Base-by-base conservation (phyloP, 371 early-diverging fungal genomes). In the Sporodiniella umbellata region DNA sequence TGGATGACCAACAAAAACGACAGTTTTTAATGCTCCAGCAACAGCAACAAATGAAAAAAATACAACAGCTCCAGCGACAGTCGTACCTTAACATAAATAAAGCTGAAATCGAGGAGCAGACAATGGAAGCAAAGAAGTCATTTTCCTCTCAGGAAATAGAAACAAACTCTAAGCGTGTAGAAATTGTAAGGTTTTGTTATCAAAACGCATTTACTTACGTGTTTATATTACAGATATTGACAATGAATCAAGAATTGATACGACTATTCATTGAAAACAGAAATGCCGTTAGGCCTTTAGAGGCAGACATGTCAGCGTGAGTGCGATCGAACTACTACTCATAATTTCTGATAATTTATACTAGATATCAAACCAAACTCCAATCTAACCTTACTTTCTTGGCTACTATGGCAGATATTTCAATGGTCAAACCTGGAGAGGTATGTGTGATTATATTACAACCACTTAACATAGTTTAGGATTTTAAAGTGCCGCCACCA, bases 341-440 rank as follows among this genome's bases (percentile, higher is more conserved):
- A n/a, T n/a, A n/a, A n/a, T n/a, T n/a, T n/a, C n/a, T n/a, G n/a
- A n/a, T n/a, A n/a, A n/a, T n/a, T n/a, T n/a, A n/a, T 30, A 21
- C 30, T 33, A 80, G 78, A 51, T 80, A 80, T 53, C 76, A 78
- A 63, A 42, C 67, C 23, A 64, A 75, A 39, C 56, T 80, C 22
- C 81, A 78, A 50, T 70, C 72, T 1, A 80, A 80, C 48, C 55
- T 80, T 22, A 70, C 75, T 11, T 80, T 78, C 53, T 57, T 80
- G 12, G 78, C 81, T 11, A 71, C 75, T 4, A 77, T 80, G 64
- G 81, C 81, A 30, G 81, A 80, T 61, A 62, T 74, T 43, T 70
- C 72, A 15, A 66, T 72, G 60, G 63, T 69, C 6, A 72, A 78
- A 40, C 70, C 75, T 12, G 72, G 72, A 39, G 68, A 76, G 38